These are phyloP conservation scores for Eucalyptus leucophloia DNA, from an alignment of 345 rosid species.

Conservation along the genomic window DNA sequence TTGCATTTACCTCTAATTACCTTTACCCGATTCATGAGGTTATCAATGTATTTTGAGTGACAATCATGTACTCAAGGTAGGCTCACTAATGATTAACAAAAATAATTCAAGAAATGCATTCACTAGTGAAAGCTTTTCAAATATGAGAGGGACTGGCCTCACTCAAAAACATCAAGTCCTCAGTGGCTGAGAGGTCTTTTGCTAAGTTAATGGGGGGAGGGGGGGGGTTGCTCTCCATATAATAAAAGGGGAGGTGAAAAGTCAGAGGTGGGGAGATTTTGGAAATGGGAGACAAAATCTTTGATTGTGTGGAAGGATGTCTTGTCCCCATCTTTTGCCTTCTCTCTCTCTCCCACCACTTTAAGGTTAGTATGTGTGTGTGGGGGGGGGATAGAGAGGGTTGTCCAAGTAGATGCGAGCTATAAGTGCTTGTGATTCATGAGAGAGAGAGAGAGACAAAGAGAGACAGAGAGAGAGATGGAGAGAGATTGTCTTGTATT, in stretches of 20 bases:
- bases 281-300: slow-evolving; percentile 39
- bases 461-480: background rate
- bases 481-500: background rate
- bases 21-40: background rate
- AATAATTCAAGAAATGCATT: background rate
- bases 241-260: background rate
- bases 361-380: slow-evolving; percentile 7
- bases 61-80: background rate
- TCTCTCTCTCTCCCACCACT: background rate
- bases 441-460: background rate
- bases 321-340: background rate
- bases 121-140: background rate
- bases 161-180: background rate
- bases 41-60: background rate
- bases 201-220: no score
- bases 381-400: background rate
- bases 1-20: background rate
- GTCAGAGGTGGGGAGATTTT: background rate
- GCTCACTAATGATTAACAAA: background rate
- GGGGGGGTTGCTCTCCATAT: background rate
- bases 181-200: background rate
- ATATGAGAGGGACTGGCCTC: background rate
- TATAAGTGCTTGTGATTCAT: slow-evolving; percentile 5
- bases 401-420: background rate
- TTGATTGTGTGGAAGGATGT: slow-evolving; percentile 10